Conservation (phyloP, 2,329 filamentous ascomycete genomes). For the Fusarium solani-melongenae region DNA sequence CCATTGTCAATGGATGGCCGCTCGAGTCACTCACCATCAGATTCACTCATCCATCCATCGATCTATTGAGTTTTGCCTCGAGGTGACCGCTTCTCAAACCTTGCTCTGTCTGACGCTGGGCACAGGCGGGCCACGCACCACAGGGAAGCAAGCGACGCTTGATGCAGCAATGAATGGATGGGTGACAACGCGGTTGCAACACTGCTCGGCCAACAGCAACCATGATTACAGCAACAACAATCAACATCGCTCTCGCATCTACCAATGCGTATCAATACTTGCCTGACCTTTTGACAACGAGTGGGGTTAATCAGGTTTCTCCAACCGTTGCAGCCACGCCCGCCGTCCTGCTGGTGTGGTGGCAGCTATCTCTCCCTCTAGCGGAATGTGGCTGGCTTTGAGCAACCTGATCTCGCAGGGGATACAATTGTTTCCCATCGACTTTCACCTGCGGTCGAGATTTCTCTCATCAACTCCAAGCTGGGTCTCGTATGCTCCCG, state of each 20-base stretch:
- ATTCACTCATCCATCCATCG: neutral
- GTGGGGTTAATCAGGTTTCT: conserved; percentile 26
- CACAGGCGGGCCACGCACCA: neutral
- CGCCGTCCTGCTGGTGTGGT: conserved; percentile 8
- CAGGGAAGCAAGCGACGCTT: neutral
- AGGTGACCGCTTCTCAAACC: neutral
- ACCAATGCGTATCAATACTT: neutral
- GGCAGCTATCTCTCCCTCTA: neutral
- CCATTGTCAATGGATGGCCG: neutral
- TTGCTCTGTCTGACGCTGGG: conserved; percentile 1
- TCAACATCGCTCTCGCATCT: neutral
- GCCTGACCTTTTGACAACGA: conserved; percentile 21
- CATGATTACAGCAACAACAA: conserved; percentile 15
- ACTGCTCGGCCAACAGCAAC: conserved; percentile 25
- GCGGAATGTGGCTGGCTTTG: neutral
- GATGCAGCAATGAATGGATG: conserved; percentile 7
- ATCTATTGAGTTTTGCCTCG: conserved; percentile 19
- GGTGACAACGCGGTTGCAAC: conserved; percentile 20
- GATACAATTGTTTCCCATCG: neutral
- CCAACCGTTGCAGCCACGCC: conserved; percentile 7
- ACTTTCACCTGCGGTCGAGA: neutral
- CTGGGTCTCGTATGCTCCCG: neutral
- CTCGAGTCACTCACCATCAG: conserved; percentile 8
- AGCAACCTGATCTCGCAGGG: neutral
- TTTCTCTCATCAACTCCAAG: neutral